Evolutionary conservation across 2,329 filamentous ascomycete species (phyloP).

Genomic region (Alternaria sp.): DNA sequence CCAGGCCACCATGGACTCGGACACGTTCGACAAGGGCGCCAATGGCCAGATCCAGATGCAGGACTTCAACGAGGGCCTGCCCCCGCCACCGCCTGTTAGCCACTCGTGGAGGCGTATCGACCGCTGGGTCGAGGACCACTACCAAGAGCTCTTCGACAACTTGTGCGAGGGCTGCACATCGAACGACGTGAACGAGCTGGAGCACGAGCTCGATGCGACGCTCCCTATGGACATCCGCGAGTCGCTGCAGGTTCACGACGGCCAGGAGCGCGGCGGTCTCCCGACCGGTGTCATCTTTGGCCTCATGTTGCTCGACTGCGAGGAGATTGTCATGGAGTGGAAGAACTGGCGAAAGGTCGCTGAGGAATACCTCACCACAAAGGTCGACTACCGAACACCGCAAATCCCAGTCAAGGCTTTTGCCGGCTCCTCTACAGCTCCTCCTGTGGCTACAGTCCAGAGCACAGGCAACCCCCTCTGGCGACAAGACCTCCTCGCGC

Average conservation of each 20-base stretch:
- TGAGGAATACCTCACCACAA: constrained; percentile 78
- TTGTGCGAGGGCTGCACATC: constrained; percentile 88
- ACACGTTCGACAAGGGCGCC: constrained; percentile 68
- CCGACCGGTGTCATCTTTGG: constrained; percentile 94
- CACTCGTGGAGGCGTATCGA: constrained; percentile 97
- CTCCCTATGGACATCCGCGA: constrained; percentile 93
- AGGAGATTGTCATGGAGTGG: constrained; percentile 98
- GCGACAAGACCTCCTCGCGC: constrained; percentile 83
- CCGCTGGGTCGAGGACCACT: constrained; percentile 91
- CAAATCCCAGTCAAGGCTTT: constrained; percentile 75
- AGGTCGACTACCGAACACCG: constrained; percentile 64
- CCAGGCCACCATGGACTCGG: constrained; percentile 63
- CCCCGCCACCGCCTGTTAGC: constrained; percentile 83
- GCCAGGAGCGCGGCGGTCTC: constrained; percentile 91
- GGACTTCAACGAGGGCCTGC: constrained; percentile 88
- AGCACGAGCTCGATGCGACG: constrained; percentile 94
- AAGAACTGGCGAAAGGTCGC: constrained; percentile 95
- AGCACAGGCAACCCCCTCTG: constrained; percentile 71
- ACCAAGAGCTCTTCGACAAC: constrained; percentile 92
- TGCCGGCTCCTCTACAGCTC: constrained; percentile 74
- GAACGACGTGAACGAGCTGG: constrained; percentile 96
- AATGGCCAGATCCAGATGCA: constrained; percentile 94
- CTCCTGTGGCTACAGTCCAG: constrained; percentile 62
- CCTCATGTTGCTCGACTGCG: constrained; percentile 94
- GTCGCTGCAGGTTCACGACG: constrained; percentile 88